phyloP scores from a whole-genome alignment of 139 green algal species.

The Haematococcus lacustris region DNA sequence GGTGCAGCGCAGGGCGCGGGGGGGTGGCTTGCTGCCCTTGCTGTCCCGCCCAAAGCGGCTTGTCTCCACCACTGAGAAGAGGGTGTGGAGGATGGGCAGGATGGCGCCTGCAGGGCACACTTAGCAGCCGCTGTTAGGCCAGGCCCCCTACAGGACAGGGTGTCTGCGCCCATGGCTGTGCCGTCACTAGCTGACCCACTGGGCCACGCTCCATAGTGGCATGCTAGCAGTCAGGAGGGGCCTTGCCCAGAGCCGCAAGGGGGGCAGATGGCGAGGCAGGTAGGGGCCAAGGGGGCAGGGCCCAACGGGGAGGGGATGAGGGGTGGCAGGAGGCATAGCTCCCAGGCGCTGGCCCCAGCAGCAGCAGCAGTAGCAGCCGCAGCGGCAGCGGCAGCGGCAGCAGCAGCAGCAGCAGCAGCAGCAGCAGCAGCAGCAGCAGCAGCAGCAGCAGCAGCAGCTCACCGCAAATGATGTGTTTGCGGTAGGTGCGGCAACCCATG shows the following conservation, averaged over 20 bases:
- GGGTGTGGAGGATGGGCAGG: conserved; percentile 22
- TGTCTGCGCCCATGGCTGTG: not conserved
- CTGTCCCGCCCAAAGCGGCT: not conserved
- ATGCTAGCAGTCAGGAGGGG: not conserved
- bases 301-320: too few relatives aligned
- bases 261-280: not conserved
- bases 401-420: too few relatives aligned
- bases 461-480: conserved; percentile 14
- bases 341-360: too few relatives aligned
- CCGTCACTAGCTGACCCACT: not conserved
- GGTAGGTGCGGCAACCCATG: conserved; percentile 1
- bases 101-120: conserved; percentile 11
- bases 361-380: too few relatives aligned
- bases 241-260: not conserved
- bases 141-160: not conserved
- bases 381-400: too few relatives aligned
- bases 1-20: conserved; percentile 8
- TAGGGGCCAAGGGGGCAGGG: too few relatives aligned
- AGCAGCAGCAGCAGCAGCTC: not conserved
- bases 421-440: too few relatives aligned
- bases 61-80: conserved; percentile 17
- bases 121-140: not conserved
- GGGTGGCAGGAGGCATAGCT: too few relatives aligned
- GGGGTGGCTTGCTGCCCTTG: not conserved
- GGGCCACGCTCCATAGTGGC: not conserved